phyloP scores from a whole-genome alignment of 208 protist genomes.

The Acanthamoeba quina region DNA sequence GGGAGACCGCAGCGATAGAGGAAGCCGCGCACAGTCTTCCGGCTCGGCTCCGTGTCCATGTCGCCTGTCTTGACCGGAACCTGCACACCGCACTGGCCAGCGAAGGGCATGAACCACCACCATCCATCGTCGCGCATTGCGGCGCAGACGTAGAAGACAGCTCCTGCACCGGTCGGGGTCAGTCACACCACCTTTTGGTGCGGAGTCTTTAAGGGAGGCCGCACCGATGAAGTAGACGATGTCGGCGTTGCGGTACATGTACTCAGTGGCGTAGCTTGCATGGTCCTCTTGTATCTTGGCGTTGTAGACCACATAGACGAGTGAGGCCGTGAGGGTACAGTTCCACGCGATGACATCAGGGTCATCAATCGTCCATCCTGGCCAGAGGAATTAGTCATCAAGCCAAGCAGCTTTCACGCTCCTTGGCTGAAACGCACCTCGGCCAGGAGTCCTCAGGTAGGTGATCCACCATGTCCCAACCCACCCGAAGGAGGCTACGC shows the following conservation, averaged over 20 bases:
- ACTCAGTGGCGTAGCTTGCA: neutral
- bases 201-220: too few relatives aligned
- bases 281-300: neutral
- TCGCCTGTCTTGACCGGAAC: neutral
- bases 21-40: neutral
- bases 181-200: neutral
- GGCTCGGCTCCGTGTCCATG: neutral
- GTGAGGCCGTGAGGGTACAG: neutral
- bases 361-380: neutral
- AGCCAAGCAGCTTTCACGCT: neutral
- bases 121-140: constrained; percentile 19
- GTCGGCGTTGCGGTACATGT: constrained; percentile 38
- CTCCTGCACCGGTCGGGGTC: neutral
- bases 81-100: neutral
- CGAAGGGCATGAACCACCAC: constrained; percentile 36
- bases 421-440: neutral
- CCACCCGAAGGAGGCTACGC: neutral
- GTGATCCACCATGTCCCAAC: neutral
- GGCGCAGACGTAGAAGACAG: neutral
- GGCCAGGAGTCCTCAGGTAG: neutral
- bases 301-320: constrained; percentile 2
- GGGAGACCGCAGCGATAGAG: constrained; percentile 7
- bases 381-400: neutral
- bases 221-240: constrained; percentile 51
- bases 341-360: constrained; percentile 39